Evolutionary conservation across 2,329 filamentous ascomycete species (phyloP).

Genomic region (Penicillium verrucosum): DNA sequence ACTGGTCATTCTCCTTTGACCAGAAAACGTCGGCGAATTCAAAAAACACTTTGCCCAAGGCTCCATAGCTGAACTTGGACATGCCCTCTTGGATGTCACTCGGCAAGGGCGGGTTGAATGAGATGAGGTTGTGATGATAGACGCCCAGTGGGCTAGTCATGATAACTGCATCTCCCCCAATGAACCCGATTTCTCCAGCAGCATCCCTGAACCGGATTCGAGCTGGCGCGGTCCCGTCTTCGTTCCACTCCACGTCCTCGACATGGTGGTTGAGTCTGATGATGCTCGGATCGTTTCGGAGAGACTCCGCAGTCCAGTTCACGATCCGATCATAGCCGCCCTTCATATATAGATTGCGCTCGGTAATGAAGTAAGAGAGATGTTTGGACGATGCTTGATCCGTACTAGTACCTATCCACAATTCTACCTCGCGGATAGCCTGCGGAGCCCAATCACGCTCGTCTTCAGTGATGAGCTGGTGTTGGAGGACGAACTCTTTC

Average conservation of each 20-base stretch:
- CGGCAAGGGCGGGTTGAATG: constrained; percentile 41
- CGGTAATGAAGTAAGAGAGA: constrained; percentile 44
- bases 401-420: constrained; percentile 45
- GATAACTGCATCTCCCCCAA: constrained; percentile 40
- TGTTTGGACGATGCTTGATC: constrained; percentile 44
- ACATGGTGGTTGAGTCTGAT: constrained; percentile 41
- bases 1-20: constrained; percentile 47
- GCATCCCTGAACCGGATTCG: constrained; percentile 14
- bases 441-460: constrained; percentile 46
- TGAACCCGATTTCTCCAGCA: constrained; percentile 24
- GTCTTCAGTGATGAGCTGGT: constrained; percentile 42
- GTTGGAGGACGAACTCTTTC: constrained; percentile 40
- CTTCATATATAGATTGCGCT: constrained; percentile 47
- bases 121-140: constrained; percentile 39
- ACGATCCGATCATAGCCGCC: constrained; percentile 46
- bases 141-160: constrained; percentile 42
- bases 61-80: constrained; percentile 41
- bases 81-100: constrained; percentile 37
- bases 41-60: constrained; percentile 45
- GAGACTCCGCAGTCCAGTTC: constrained; percentile 40
- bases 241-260: constrained; percentile 40
- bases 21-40: constrained; percentile 46
- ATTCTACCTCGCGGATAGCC: constrained; percentile 44
- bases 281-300: constrained; percentile 33
- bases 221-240: constrained; percentile 16